Evolutionary conservation across 2,329 filamentous ascomycete species (phyloP).

Genomic region (Ophiostoma fasciatum): DNA sequence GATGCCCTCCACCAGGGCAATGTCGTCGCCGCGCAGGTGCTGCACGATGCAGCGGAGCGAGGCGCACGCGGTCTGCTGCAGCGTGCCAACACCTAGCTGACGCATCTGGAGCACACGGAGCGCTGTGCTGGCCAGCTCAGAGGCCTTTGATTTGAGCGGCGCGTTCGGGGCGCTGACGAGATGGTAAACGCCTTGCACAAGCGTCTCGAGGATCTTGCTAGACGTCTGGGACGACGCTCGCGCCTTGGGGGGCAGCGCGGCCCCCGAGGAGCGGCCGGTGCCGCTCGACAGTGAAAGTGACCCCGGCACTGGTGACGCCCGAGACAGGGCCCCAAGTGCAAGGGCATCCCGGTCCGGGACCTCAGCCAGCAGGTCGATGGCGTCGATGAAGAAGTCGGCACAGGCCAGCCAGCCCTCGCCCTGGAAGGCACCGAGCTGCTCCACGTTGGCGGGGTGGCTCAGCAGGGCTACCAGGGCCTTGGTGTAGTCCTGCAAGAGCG

Average conservation of each 20-base stretch:
- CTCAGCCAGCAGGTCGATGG: constrained; percentile 39
- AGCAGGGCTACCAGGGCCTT: constrained; percentile 60
- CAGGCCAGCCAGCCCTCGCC: constrained; percentile 52
- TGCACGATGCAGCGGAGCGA: constrained; percentile 58
- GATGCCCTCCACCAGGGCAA: constrained; percentile 43
- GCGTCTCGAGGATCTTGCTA: constrained; percentile 29
- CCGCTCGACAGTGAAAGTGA: constrained; percentile 17
- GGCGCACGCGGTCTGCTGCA: constrained; percentile 60
- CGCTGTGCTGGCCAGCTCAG: constrained; percentile 39
- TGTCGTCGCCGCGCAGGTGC: constrained; percentile 52
- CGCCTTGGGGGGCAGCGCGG: constrained; percentile 8
- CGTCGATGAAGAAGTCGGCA: constrained; percentile 54
- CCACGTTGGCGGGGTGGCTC: constrained; percentile 59
- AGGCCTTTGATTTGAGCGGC: constrained; percentile 42
- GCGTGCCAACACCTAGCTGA: constrained; percentile 40
- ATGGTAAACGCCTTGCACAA: constrained; percentile 50
- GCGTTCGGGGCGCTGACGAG: constrained; percentile 54
- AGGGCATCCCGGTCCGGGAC: constrained; percentile 22
- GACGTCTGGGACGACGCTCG: constrained; percentile 16
- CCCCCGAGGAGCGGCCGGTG: constrained; percentile 17
- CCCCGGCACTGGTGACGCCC: constrained; percentile 33
- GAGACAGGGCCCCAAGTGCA: constrained; percentile 15
- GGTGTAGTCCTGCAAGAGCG: constrained; percentile 61
- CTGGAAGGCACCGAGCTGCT: constrained; percentile 49
- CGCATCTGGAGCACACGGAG: constrained; percentile 47